Conservation (phyloP, 2,329 filamentous ascomycete species). For the Polychaeton citri region DNA sequence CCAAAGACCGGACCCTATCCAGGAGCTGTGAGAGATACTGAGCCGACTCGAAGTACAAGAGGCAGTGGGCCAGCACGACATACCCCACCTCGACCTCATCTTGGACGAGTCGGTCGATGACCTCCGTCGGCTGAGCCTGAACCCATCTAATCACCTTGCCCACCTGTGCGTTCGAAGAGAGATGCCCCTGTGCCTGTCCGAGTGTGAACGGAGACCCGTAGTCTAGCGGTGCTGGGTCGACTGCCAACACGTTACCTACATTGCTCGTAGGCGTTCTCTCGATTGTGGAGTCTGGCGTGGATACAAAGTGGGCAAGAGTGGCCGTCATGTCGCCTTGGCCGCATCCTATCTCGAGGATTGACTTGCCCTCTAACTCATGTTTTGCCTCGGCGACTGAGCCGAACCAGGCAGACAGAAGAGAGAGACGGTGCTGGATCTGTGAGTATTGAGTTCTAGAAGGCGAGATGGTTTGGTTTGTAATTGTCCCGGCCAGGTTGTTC, state of each 20-base stretch:
- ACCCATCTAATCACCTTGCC: constrained; percentile 5
- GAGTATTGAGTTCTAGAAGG: not conserved
- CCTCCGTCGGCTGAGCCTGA: not conserved
- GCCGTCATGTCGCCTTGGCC: constrained; percentile 46
- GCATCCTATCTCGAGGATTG: constrained; percentile 45
- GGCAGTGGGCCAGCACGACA: constrained; percentile 36
- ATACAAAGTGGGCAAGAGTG: constrained; percentile 33
- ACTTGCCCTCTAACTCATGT: constrained; percentile 19
- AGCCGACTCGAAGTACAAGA: constrained; percentile 41
- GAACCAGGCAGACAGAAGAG: constrained; percentile 3
- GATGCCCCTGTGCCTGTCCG: constrained; percentile 33
- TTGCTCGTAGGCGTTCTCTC: constrained; percentile 29
- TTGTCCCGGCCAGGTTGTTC: not conserved
- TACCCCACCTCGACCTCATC: constrained; percentile 19
- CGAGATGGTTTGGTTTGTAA: not conserved
- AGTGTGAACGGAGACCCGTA: constrained; percentile 36
- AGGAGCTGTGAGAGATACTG: constrained; percentile 24
- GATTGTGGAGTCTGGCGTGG: constrained; percentile 37
- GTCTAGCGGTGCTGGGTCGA: constrained; percentile 2
- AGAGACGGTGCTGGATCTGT: constrained; percentile 2
- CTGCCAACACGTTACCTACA: constrained; percentile 1
- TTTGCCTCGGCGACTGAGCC: not conserved
- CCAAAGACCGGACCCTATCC: constrained; percentile 36
- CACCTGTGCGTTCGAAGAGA: constrained; percentile 22
- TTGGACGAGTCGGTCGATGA: not conserved